phyloP scores from a whole-genome alignment of 106 monocot species.

The Hemerocallis citrina region DNA sequence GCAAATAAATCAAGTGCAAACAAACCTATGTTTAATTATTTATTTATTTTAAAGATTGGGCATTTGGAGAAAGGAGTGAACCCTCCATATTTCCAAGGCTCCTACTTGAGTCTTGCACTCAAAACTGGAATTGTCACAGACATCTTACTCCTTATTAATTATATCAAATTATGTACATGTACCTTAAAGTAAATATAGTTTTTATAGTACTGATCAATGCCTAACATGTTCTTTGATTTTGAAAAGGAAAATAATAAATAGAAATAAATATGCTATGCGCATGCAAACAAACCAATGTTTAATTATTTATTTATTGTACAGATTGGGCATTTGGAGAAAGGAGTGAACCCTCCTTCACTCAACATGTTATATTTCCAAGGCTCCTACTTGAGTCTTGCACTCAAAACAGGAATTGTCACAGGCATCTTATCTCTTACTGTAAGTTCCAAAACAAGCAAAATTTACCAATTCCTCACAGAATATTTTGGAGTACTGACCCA shows the following conservation, averaged over 20 bases:
- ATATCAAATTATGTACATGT: background rate
- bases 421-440: conserved; percentile 89
- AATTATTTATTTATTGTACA: conserved; percentile 8
- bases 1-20: too few species aligned
- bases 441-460: too few species aligned
- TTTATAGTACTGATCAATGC: too few species aligned
- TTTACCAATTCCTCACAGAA: too few species aligned
- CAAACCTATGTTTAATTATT: too few species aligned
- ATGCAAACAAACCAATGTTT: too few species aligned
- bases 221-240: too few species aligned
- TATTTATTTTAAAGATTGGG: conserved; percentile 47
- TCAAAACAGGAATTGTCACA: conserved; percentile 77
- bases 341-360: conserved; percentile 89
- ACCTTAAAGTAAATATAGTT: background rate
- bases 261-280: too few species aligned
- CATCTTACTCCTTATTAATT: conserved; percentile 79
- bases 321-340: conserved; percentile 77
- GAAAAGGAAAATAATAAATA: too few species aligned
- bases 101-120: conserved; percentile 43
- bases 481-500: too few species aligned
- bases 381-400: conserved; percentile 38
- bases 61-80: conserved; percentile 69
- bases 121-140: conserved; percentile 84
- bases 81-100: conserved; percentile 58
- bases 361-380: conserved; percentile 48